Percentiles rank a stretch among this genome's conserved stretches.
Conservation (phyloP, 306 rosid genomes). For the Astragalus glycyphyllos region DNA sequence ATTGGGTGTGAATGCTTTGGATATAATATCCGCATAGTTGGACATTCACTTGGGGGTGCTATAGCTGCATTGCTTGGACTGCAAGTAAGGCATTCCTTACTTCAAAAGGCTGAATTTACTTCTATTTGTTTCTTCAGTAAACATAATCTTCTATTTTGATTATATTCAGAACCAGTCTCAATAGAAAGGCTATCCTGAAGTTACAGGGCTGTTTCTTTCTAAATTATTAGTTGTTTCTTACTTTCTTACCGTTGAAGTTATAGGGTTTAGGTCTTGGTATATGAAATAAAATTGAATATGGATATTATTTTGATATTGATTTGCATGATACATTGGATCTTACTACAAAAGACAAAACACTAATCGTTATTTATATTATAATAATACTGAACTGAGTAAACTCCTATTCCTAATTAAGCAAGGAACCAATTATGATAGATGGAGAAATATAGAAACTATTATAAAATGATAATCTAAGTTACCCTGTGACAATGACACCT, state of each 20-base stretch:
- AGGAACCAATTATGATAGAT: not conserved
- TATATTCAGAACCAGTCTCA: constrained; percentile 25
- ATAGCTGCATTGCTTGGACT: constrained; percentile 85
- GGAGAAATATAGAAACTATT: not conserved
- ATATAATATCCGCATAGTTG: constrained; percentile 77
- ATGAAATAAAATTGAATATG: not conserved
- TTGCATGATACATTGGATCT: not conserved
- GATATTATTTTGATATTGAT: constrained; percentile 4
- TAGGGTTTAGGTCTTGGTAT: not conserved
- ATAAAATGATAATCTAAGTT: not conserved
- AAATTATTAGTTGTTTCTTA: not conserved
- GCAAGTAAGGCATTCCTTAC: constrained; percentile 64
- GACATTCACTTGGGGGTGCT: constrained; percentile 96
- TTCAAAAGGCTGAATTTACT: constrained; percentile 30
- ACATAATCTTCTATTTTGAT: constrained; percentile 31
- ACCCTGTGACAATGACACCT: constrained; percentile 4
- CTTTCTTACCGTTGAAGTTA: constrained; percentile 21
- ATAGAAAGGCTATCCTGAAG: constrained; percentile 15
- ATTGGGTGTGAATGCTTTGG: constrained; percentile 86
- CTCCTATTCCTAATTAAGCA: constrained; percentile 9
- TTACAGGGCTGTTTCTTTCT: too few relatives aligned
- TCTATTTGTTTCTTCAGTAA: constrained; percentile 30
- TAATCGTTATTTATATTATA: not conserved
- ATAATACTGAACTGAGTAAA: not conserved
- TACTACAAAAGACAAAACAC: constrained; percentile 4